These are phyloP conservation scores for Botrytis fabae DNA, from an alignment of 2,329 filamentous ascomycete genomes.

Conservation along the genomic window DNA sequence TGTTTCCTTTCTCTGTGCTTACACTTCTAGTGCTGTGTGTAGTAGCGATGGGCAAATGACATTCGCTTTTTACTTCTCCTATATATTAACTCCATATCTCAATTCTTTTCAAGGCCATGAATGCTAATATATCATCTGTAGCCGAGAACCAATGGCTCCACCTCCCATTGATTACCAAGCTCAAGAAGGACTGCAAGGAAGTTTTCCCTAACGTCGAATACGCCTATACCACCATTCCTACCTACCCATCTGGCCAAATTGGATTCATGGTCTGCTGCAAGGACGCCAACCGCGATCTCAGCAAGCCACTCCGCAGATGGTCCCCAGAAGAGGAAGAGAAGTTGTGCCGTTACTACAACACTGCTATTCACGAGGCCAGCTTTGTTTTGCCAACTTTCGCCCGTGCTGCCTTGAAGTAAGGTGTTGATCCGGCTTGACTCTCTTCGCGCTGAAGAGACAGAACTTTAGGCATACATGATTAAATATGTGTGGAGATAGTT, in stretches of 20 bases:
- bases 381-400: constrained; percentile 95
- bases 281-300: constrained; percentile 80
- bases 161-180: constrained; percentile 85
- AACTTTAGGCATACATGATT: not conserved
- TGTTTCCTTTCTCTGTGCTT: constrained; percentile 48
- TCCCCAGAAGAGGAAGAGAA: constrained; percentile 85
- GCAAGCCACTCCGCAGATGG: constrained; percentile 80
- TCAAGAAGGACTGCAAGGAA: constrained; percentile 95
- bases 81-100: not conserved
- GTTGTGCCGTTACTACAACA: constrained; percentile 95
- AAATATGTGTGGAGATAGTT: not conserved
- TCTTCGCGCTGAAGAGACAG: not conserved
- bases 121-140: constrained; percentile 44
- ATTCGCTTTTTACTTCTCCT: constrained; percentile 18
- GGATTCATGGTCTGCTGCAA: constrained; percentile 99
- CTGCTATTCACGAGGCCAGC: constrained; percentile 91
- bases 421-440: not conserved
- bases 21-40: constrained; percentile 56
- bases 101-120: constrained; percentile 23
- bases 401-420: constrained; percentile 67
- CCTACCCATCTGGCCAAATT: constrained; percentile 98
- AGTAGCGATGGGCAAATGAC: constrained; percentile 21
- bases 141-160: constrained; percentile 99
- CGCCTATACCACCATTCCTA: constrained; percentile 98
- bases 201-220: constrained; percentile 98